phyloP scores from a whole-genome alignment of 768 basidiomycete genomes.

The Leccinum barrowsii region DNA sequence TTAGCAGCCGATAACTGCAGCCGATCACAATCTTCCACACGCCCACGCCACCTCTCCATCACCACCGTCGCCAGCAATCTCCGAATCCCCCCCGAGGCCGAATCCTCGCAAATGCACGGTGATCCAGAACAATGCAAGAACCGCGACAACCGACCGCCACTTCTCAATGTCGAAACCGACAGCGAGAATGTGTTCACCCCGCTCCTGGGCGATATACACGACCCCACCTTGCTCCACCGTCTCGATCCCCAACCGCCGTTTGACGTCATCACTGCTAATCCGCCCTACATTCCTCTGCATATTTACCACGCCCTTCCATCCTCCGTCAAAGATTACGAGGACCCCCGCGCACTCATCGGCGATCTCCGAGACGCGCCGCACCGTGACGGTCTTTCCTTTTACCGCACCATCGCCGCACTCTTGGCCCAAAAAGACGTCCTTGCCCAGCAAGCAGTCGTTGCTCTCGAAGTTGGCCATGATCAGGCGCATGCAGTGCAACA shows the following conservation, averaged over 20 bases:
- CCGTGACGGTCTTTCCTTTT: slow-evolving; percentile 59
- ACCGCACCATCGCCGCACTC: slow-evolving; percentile 67
- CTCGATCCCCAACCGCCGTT: slow-evolving; percentile 48
- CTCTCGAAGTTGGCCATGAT: slow-evolving; percentile 74
- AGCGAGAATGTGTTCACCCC: slow-evolving; percentile 32
- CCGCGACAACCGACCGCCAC: background rate
- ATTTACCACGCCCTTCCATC: slow-evolving; percentile 61
- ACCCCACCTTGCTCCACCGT: slow-evolving; percentile 16
- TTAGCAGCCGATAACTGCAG: slow-evolving; percentile 46
- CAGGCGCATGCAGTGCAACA: slow-evolving; percentile 63
- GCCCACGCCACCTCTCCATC: slow-evolving; percentile 15
- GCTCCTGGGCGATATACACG: slow-evolving; percentile 45
- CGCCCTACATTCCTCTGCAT: slow-evolving; percentile 74
- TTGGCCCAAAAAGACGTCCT: slow-evolving; percentile 52
- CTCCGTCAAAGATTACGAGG: slow-evolving; percentile 79
- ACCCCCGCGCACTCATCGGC: slow-evolving; percentile 76
- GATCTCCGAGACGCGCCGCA: slow-evolving; percentile 45
- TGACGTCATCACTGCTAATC: slow-evolving; percentile 81
- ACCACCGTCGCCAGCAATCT: slow-evolving; percentile 1
- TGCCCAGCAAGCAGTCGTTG: slow-evolving; percentile 52
- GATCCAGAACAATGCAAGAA: background rate
- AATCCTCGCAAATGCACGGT: background rate
- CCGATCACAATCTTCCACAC: slow-evolving; percentile 9
- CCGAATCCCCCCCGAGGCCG: background rate
- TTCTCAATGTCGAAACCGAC: background rate